Conservation (phyloP, 1,139 yeast genomes). For the Candida sanyaensis region DNA sequence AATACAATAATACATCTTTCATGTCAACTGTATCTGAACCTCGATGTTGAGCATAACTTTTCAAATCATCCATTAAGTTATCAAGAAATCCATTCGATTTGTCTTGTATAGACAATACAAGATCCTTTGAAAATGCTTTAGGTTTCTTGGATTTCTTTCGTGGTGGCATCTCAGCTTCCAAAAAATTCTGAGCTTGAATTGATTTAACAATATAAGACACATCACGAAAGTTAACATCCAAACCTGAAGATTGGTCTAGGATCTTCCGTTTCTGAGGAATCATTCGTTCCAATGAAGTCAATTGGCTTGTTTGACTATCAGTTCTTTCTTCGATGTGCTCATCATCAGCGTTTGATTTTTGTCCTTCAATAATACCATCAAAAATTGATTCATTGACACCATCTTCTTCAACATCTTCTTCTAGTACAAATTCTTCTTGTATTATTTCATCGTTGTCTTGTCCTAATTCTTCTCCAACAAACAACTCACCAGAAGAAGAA, state of each 20-base stretch:
- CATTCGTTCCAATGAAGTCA: background rate
- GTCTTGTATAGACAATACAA: conserved; percentile 16
- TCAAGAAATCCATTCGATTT: conserved; percentile 33
- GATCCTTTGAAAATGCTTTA: conserved; percentile 1
- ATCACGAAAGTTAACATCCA: conserved; percentile 5
- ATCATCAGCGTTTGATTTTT: background rate
- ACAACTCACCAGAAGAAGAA: background rate
- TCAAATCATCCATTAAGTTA: conserved; percentile 35
- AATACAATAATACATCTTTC: conserved; percentile 36
- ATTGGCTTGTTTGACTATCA: background rate
- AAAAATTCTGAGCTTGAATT: conserved; percentile 4
- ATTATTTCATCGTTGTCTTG: conserved; percentile 7
- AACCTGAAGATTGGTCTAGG: background rate
- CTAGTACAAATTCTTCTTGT: conserved; percentile 14
- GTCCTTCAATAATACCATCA: conserved; percentile 3
- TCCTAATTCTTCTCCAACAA: background rate
- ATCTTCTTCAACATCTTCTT: conserved; percentile 5
- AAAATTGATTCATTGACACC: conserved; percentile 2
- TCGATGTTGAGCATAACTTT: conserved; percentile 37
- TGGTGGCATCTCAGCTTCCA: background rate
- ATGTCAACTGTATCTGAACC: conserved; percentile 27
- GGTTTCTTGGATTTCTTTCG: conserved; percentile 3
- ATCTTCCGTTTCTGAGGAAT: background rate
- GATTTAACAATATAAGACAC: conserved; percentile 7
- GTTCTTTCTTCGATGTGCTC: background rate